Evolutionary conservation across 2,329 filamentous ascomycete species (phyloP).

Genomic region (Colletotrichum australisinense): DNA sequence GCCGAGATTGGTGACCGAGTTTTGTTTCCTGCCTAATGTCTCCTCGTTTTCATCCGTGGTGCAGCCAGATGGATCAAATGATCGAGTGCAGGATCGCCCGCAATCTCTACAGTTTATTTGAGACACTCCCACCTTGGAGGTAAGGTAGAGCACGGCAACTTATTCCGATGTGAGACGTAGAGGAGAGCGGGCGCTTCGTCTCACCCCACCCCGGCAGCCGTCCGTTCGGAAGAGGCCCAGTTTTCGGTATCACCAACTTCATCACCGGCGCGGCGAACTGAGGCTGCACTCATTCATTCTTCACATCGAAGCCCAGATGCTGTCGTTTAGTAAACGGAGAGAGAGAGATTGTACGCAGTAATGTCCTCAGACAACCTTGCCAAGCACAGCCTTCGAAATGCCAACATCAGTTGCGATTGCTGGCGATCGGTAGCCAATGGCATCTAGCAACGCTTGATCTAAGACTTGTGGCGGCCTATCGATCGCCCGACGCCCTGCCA

Average conservation of each 20-base stretch:
- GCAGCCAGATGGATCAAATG: neutral
- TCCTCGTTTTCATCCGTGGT: neutral
- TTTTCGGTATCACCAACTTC: neutral
- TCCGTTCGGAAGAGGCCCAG: neutral
- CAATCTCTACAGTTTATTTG: neutral
- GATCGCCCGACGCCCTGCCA: constrained; percentile 45
- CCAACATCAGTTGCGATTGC: neutral
- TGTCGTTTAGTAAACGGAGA: neutral
- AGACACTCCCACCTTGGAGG: neutral
- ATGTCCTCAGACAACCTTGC: neutral
- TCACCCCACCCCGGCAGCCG: neutral
- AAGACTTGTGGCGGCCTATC: constrained; percentile 41
- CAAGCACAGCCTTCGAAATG: constrained; percentile 17
- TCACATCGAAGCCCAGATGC: neutral
- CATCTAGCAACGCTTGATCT: neutral
- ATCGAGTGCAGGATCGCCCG: neutral
- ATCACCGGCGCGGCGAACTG: neutral
- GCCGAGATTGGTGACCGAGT: neutral
- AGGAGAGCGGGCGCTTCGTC: neutral
- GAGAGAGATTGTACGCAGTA: neutral
- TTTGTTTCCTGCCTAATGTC: neutral
- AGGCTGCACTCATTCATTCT: too few relatives aligned
- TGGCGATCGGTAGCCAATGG: constrained; percentile 12
- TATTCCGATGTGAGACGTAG: neutral
- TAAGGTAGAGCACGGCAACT: neutral